These are phyloP conservation scores for Casuarina glauca DNA, from an alignment of 306 rosid genomes.

Conservation along the genomic window DNA sequence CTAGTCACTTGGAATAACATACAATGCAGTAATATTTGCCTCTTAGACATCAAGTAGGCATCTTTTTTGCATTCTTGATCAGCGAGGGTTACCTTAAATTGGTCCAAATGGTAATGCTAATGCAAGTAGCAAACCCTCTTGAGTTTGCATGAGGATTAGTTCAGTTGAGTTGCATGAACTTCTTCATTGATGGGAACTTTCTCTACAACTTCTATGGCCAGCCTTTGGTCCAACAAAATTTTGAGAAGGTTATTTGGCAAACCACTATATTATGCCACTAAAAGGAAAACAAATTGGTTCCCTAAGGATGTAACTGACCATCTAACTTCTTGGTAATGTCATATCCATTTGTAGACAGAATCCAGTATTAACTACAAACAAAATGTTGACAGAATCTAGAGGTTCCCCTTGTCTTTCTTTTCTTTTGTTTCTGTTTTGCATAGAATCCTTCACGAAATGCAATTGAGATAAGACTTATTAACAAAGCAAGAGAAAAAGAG, in stretches of 20 bases:
- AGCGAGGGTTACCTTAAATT: not conserved
- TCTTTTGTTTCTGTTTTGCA: no score
- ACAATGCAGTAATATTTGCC: not conserved
- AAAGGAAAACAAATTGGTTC: not conserved
- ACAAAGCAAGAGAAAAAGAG: not conserved
- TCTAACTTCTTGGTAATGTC: not conserved
- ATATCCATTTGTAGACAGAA: not conserved
- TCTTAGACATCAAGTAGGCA: not conserved
- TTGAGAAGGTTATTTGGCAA: not conserved
- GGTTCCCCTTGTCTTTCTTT: no score
- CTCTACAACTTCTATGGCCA: no score
- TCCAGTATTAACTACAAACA: not conserved
- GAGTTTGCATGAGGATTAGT: no score
- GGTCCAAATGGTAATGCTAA: not conserved
- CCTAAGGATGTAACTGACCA: not conserved
- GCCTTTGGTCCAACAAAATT: not conserved
- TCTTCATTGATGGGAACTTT: no score
- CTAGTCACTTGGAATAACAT: not conserved
- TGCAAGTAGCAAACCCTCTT: not conserved
- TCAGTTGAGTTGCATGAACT: no score
- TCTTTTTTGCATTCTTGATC: not conserved
- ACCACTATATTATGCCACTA: not conserved
- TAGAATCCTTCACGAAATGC: no score
- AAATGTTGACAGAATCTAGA: not conserved
- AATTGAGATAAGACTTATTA: no score